Evolutionary conservation across 257 asterid species (phyloP).

Genomic region (Solanum microdontum): DNA sequence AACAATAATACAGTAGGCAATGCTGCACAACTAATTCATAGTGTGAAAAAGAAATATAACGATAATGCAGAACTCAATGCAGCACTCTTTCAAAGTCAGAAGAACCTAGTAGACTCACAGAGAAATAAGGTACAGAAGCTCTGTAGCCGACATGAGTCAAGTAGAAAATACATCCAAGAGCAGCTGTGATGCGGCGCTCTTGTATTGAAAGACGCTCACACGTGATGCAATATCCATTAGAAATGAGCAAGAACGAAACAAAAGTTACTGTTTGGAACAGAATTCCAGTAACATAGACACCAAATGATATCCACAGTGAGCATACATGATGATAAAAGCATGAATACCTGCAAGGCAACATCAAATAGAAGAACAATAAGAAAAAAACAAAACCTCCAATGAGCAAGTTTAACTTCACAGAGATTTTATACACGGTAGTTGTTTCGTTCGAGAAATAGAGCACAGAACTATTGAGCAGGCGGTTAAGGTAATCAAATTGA

Average conservation of each 20-base stretch:
- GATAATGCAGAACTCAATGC: background rate
- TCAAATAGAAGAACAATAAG: background rate
- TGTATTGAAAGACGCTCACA: slow-evolving; percentile 56
- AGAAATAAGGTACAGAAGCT: slow-evolving; percentile 76
- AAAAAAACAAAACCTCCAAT: background rate
- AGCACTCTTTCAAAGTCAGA: background rate
- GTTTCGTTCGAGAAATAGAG: background rate
- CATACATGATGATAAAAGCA: slow-evolving; percentile 47
- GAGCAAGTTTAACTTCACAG: background rate
- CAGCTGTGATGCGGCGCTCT: slow-evolving; percentile 56
- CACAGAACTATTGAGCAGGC: background rate
- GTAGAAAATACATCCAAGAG: slow-evolving; percentile 56
- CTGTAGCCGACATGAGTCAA: slow-evolving; percentile 73
- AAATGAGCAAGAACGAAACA: slow-evolving; percentile 59
- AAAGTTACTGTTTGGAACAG: slow-evolving; percentile 57
- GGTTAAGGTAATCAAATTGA: background rate
- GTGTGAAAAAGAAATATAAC: background rate
- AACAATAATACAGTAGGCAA: background rate
- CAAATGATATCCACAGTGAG: slow-evolving; percentile 90
- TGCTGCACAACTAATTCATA: background rate
- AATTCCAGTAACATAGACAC: slow-evolving; percentile 68
- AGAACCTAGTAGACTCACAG: slow-evolving; percentile 33
- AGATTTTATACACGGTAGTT: background rate
- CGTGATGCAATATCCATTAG: slow-evolving; percentile 78
- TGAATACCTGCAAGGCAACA: slow-evolving; percentile 47